Evolutionary conservation across 225 moss, liverwort and hornwort genomes (phyloP).

Genomic region (Bryoerythrophyllum caledonicum): DNA sequence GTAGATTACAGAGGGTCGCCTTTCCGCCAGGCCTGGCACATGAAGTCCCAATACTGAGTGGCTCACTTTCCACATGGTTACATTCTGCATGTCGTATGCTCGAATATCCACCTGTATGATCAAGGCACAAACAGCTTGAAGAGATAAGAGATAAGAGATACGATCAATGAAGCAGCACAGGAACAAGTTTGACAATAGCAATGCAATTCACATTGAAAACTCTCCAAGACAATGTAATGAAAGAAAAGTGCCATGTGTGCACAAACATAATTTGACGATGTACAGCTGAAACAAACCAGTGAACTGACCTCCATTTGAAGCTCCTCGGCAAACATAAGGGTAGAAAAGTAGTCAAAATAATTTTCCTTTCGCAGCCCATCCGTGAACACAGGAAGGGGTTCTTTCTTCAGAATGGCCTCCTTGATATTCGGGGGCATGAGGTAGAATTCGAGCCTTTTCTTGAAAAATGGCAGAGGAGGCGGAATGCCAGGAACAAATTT

Average conservation of each 20-base stretch:
- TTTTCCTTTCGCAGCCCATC: constrained; percentile 54
- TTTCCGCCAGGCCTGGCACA: constrained; percentile 59
- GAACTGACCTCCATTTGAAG: constrained; percentile 67
- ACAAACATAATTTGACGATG: constrained; percentile 9
- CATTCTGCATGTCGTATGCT: constrained; percentile 63
- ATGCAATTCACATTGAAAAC: not conserved
- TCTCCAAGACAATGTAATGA: constrained; percentile 2
- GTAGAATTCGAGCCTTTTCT: constrained; percentile 53
- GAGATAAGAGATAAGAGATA: not conserved
- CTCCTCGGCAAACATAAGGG: constrained; percentile 59
- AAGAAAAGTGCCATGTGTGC: not conserved
- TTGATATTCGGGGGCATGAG: constrained; percentile 45
- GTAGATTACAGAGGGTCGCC: constrained; percentile 62
- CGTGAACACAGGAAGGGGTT: constrained; percentile 37
- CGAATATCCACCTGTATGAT: constrained; percentile 62
- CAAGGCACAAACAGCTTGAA: not conserved
- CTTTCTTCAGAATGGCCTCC: constrained; percentile 54
- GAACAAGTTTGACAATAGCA: constrained; percentile 1
- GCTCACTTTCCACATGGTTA: constrained; percentile 54
- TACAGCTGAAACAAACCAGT: not conserved
- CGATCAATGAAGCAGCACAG: constrained; percentile 2
- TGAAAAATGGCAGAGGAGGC: constrained; percentile 58
- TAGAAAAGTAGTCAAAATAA: constrained; percentile 51
- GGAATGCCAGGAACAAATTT: constrained; percentile 63
- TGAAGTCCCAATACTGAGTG: constrained; percentile 48